Conservation (phyloP, 179 eudicot species). For the Corrigiola litoralis region DNA sequence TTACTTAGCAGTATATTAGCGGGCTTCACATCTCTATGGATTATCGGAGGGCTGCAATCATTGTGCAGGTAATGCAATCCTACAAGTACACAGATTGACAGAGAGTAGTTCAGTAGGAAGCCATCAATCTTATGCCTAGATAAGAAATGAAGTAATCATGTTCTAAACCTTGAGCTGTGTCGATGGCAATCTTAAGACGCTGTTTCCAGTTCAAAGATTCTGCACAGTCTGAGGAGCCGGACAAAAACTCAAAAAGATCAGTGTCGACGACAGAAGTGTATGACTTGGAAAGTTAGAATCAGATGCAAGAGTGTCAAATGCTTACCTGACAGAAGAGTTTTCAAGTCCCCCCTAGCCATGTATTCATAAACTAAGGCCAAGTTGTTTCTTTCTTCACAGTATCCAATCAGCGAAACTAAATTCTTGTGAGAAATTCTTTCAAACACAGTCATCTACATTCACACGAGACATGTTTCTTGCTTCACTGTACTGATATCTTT, state of each 20-base stretch:
- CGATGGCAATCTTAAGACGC: slow-evolving; percentile 16
- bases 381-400: slow-evolving; percentile 10
- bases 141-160: not conserved
- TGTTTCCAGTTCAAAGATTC: slow-evolving; percentile 2
- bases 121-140: too few relatives aligned
- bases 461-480: not conserved
- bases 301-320: not conserved
- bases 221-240: not conserved
- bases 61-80: slow-evolving; percentile 34
- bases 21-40: slow-evolving; percentile 33
- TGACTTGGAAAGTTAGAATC: not conserved
- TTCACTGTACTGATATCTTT: not conserved
- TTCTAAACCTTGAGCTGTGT: slow-evolving; percentile 11
- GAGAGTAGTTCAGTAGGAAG: too few relatives aligned
- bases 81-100: not conserved
- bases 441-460: slow-evolving; percentile 12
- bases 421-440: slow-evolving; percentile 16
- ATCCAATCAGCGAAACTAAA: slow-evolving; percentile 18
- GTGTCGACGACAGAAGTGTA: not conserved
- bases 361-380: slow-evolving; percentile 14
- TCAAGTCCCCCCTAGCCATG: slow-evolving; percentile 19
- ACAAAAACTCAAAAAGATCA: not conserved
- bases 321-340: not conserved
- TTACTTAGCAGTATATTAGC: slow-evolving; percentile 22
- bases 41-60: slow-evolving; percentile 10